A percentile compares a stretch with the other conserved stretches of the same genome.
Conservation (phyloP, 2,329 filamentous ascomycete species). For the Nothopassalora personata region DNA sequence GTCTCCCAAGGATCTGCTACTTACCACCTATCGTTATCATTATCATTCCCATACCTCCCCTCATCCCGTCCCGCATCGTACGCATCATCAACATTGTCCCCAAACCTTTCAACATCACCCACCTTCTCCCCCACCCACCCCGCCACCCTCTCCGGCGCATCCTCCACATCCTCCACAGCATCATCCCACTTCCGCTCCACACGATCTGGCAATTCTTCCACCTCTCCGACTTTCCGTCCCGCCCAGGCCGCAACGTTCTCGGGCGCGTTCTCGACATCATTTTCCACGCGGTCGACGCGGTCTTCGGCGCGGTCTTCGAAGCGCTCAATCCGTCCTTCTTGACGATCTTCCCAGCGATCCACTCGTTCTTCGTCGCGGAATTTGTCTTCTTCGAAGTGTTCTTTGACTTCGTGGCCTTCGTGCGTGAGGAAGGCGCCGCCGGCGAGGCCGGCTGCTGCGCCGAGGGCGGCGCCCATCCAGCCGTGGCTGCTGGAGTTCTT, state of each 20-base stretch:
- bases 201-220: slow-evolving; percentile 36
- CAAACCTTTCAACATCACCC: slow-evolving; percentile 41
- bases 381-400: slow-evolving; percentile 28
- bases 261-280: slow-evolving; percentile 37
- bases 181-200: slow-evolving; percentile 31
- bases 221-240: slow-evolving; percentile 38
- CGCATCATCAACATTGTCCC: slow-evolving; percentile 38
- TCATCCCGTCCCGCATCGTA: slow-evolving; percentile 41
- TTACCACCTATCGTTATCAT: slow-evolving; percentile 13
- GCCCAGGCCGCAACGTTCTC: slow-evolving; percentile 42
- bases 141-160: slow-evolving; percentile 34
- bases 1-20: no score
- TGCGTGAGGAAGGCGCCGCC: slow-evolving; percentile 44
- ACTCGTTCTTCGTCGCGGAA: slow-evolving; percentile 11
- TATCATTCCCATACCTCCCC: slow-evolving; percentile 25
- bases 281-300: slow-evolving; percentile 17
- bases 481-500: slow-evolving; percentile 28
- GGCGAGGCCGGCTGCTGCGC: slow-evolving; percentile 38
- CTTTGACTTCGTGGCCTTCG: slow-evolving; percentile 39
- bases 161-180: slow-evolving; percentile 32
- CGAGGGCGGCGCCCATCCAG: slow-evolving; percentile 36
- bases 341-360: slow-evolving; percentile 22
- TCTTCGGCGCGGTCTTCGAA: slow-evolving; percentile 25
- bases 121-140: slow-evolving; percentile 36
- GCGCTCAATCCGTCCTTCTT: slow-evolving; percentile 14